These are phyloP conservation scores for Rhodotorula mucilaginosa DNA, from an alignment of 1,284 basidiomycete species.

Conservation along the genomic window DNA sequence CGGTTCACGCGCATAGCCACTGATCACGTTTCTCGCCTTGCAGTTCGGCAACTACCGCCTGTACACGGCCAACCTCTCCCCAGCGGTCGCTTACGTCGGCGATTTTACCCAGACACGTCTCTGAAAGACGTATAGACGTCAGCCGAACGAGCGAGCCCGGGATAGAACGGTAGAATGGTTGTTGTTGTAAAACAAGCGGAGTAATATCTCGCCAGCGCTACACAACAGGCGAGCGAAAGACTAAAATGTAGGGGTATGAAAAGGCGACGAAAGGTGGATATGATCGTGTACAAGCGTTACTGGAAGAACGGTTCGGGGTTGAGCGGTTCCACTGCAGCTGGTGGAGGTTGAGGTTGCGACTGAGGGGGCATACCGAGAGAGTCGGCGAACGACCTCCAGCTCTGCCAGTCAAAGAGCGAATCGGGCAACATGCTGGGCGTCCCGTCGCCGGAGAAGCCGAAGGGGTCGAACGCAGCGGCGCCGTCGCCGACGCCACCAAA, in stretches of 20 bases:
- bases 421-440: constrained; percentile 28
- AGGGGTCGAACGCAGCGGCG: constrained; percentile 25
- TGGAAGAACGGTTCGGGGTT: too few relatives aligned
- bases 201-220: too few relatives aligned
- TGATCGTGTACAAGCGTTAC: too few relatives aligned
- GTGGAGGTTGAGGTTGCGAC: not conserved
- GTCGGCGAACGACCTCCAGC: constrained; percentile 19
- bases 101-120: constrained; percentile 14
- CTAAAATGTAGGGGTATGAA: too few relatives aligned
- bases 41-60: constrained; percentile 8
- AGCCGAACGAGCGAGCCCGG: too few relatives aligned
- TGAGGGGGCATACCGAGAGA: constrained; percentile 4
- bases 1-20: not conserved
- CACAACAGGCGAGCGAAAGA: too few relatives aligned
- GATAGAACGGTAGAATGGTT: too few relatives aligned
- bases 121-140: too few relatives aligned
- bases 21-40: not conserved
- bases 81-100: constrained; percentile 7
- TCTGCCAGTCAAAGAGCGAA: constrained; percentile 14
- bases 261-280: too few relatives aligned
- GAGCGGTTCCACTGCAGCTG: too few relatives aligned
- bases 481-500: constrained; percentile 1
- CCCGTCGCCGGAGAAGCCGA: constrained; percentile 26
- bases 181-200: too few relatives aligned
- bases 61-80: not conserved